phyloP scores from a whole-genome alignment of 2,329 filamentous ascomycete species.

The Coniochaeta ligniaria region DNA sequence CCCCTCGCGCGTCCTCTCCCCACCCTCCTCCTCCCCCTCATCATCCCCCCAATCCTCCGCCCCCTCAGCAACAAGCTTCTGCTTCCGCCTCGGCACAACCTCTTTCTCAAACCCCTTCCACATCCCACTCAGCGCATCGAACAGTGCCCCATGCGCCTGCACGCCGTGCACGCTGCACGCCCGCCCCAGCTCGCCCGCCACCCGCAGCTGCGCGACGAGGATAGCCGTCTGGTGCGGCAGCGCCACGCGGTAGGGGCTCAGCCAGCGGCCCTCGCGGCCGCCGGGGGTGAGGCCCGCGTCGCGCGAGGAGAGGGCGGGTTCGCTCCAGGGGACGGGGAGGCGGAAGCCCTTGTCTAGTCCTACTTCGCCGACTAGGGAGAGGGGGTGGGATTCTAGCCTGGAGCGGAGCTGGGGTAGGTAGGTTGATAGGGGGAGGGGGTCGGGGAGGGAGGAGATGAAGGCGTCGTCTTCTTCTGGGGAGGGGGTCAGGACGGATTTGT shows the following conservation, averaged over 20 bases:
- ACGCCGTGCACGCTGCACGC: slow-evolving; percentile 68
- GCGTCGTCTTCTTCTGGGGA: slow-evolving; percentile 35
- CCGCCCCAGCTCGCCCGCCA: slow-evolving; percentile 61
- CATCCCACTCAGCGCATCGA: slow-evolving; percentile 54
- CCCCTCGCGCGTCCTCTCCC: slow-evolving; percentile 13
- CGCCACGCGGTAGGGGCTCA: slow-evolving; percentile 61
- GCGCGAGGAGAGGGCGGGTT: slow-evolving; percentile 27
- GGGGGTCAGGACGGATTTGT: slow-evolving; percentile 56
- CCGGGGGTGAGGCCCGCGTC: slow-evolving; percentile 55
- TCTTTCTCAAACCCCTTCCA: slow-evolving; percentile 67
- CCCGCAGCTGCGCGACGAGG: slow-evolving; percentile 58
- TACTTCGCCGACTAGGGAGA: slow-evolving; percentile 68
- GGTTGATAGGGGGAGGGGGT: slow-evolving; percentile 10
- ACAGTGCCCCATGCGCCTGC: slow-evolving; percentile 65
- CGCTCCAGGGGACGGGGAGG: slow-evolving; percentile 54
- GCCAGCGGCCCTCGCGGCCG: slow-evolving; percentile 58
- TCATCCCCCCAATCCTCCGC: slow-evolving; percentile 38
- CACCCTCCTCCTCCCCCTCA: slow-evolving; percentile 21
- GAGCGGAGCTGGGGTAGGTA: slow-evolving; percentile 38
- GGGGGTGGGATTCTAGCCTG: slow-evolving; percentile 49
- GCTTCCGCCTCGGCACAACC: slow-evolving; percentile 53
- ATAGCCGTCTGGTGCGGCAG: slow-evolving; percentile 63
- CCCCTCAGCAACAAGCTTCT: slow-evolving; percentile 37
- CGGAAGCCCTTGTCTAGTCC: slow-evolving; percentile 73
- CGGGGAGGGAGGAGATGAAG: slow-evolving; percentile 30